phyloP scores from a whole-genome alignment of 2,329 filamentous ascomycete genomes.

The Ophiobolus disseminans region DNA sequence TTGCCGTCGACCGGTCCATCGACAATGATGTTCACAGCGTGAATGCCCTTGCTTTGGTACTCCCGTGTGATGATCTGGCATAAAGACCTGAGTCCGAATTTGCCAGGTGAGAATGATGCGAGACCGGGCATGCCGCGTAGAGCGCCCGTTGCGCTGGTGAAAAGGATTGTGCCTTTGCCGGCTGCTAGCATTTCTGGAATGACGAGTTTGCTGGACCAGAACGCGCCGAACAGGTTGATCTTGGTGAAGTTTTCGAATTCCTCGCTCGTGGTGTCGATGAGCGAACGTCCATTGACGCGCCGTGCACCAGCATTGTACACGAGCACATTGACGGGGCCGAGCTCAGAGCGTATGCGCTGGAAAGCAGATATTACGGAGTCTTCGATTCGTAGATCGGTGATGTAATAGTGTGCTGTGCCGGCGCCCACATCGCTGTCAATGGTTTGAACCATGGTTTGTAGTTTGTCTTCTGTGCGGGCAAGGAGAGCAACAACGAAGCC shows the following conservation, averaged over 20 bases:
- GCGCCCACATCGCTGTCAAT: constrained; percentile 20
- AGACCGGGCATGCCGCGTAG: constrained; percentile 24
- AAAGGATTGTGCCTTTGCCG: constrained; percentile 24
- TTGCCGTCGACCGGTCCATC: constrained; percentile 10
- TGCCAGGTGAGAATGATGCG: constrained; percentile 25
- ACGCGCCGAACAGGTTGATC: constrained; percentile 28
- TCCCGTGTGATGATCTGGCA: constrained; percentile 14
- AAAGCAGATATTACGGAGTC: constrained; percentile 10
- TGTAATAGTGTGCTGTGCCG: constrained; percentile 26
- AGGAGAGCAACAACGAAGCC: constrained; percentile 29
- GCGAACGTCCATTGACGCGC: constrained; percentile 23
- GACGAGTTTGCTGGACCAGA: constrained; percentile 27
- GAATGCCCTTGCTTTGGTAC: constrained; percentile 11
- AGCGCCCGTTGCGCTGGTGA: constrained; percentile 26
- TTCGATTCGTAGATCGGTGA: constrained; percentile 15
- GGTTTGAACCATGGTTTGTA: constrained; percentile 23
- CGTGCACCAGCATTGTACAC: constrained; percentile 30
- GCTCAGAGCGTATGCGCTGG: constrained; percentile 13
- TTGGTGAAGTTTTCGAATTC: constrained; percentile 32
- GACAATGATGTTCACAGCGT: constrained; percentile 5
- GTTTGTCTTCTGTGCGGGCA: constrained; percentile 27
- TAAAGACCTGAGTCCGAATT: constrained; percentile 22
- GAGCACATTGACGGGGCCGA: constrained; percentile 24
- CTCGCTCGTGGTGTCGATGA: constrained; percentile 24
- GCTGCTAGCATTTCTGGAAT: constrained; percentile 26